Evolutionary conservation across 1,139 yeast species (phyloP).

Genomic region (Candida sp.): DNA sequence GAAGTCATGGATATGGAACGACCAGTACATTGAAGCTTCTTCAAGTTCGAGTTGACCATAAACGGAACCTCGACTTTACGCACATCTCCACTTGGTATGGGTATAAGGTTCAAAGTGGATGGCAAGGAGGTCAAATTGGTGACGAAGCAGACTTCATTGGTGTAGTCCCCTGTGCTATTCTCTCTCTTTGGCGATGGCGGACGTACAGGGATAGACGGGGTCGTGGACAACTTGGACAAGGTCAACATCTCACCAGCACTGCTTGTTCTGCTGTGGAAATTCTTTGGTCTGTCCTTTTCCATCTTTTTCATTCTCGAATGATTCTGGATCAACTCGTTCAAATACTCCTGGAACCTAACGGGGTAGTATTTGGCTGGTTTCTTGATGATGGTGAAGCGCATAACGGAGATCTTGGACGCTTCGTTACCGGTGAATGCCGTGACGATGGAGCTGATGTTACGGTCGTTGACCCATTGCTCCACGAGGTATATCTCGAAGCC

Average conservation of each 20-base stretch:
- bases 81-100: slow-evolving; percentile 68
- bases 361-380: slow-evolving; percentile 65
- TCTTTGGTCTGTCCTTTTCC: slow-evolving; percentile 20
- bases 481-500: slow-evolving; percentile 92
- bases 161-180: slow-evolving; percentile 7
- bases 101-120: slow-evolving; percentile 70
- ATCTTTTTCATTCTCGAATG: slow-evolving; percentile 53
- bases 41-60: slow-evolving; percentile 74
- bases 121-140: slow-evolving; percentile 85
- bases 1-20: slow-evolving; percentile 75
- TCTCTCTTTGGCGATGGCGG: slow-evolving; percentile 9
- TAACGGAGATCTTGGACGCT: slow-evolving; percentile 62
- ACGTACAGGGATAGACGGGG: neutral
- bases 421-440: slow-evolving; percentile 87
- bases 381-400: slow-evolving; percentile 61
- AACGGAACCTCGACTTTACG: slow-evolving; percentile 58
- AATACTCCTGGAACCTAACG: slow-evolving; percentile 55
- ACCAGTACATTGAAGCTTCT: slow-evolving; percentile 83
- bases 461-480: slow-evolving; percentile 90
- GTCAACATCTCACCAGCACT: slow-evolving; percentile 12
- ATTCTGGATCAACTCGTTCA: slow-evolving; percentile 65
- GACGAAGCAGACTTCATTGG: slow-evolving; percentile 61
- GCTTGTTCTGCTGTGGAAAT: slow-evolving; percentile 8
- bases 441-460: slow-evolving; percentile 70
- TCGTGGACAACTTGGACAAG: slow-evolving; percentile 7